Conservation (phyloP, 768 basidiomycete species). For the Macrolepiota albuminosa region DNA sequence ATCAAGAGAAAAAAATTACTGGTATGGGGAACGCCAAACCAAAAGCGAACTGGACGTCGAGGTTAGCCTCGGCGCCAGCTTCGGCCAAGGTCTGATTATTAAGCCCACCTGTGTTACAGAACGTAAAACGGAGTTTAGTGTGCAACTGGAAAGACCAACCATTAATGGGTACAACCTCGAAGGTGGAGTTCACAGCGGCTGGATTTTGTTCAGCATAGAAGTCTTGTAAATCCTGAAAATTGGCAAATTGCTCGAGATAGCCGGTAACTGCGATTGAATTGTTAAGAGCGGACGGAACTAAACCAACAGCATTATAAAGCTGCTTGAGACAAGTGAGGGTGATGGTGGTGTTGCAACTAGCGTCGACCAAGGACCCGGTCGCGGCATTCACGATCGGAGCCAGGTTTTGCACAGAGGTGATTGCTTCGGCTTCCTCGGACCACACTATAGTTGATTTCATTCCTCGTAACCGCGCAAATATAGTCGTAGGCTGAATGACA, state of each 20-base stretch:
- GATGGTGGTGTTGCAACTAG: slow-evolving; percentile 44
- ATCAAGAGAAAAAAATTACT: slow-evolving; percentile 15
- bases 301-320: slow-evolving; percentile 49
- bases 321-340: slow-evolving; percentile 51
- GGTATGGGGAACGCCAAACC: slow-evolving; percentile 59
- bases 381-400: slow-evolving; percentile 2
- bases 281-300: slow-evolving; percentile 34
- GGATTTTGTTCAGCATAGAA: slow-evolving; percentile 46
- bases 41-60: slow-evolving; percentile 61
- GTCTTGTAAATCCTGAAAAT: slow-evolving; percentile 41
- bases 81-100: slow-evolving; percentile 48
- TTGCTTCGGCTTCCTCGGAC: slow-evolving; percentile 18
- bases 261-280: slow-evolving; percentile 52
- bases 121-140: not conserved
- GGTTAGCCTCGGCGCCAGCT: slow-evolving; percentile 60
- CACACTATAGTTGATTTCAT: slow-evolving; percentile 16
- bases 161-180: slow-evolving; percentile 49
- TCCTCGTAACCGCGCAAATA: slow-evolving; percentile 38
- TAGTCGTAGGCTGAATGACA: slow-evolving; percentile 67
- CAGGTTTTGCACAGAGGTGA: slow-evolving; percentile 3
- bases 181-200: slow-evolving; percentile 42
- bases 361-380: slow-evolving; percentile 27
- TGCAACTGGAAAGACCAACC: slow-evolving; percentile 27
- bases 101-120: slow-evolving; percentile 37
- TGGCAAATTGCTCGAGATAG: slow-evolving; percentile 50